Base-by-base conservation (phyloP, 352 stramenopile species). In the Globisporangium spiculum region DNA sequence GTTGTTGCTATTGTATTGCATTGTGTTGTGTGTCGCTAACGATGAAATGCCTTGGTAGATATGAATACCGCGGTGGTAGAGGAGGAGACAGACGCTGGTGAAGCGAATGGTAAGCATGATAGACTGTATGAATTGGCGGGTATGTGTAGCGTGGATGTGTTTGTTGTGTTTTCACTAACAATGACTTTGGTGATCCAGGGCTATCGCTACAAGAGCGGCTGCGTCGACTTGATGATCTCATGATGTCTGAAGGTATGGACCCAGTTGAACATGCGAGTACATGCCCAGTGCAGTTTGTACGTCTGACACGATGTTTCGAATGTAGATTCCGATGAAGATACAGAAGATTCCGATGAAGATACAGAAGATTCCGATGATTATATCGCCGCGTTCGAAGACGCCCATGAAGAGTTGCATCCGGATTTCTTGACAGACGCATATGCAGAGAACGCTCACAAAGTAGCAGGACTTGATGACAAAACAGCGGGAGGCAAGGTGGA, bases 171-270 rank as follows among this genome's bases (percentile, higher is more conserved):
- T 22, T 10, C 16, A 24, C 6, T 52, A 52, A 24, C 18, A 52
- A 52, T 52, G 44, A 7, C 18, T 7, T 18, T 61, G 50, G 32
- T 26, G n/a, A 16, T 53, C 2, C 34, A 64, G 71, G 57, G n/a
- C 26, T 75, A 36, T 73, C 64, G 16, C 61, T 72, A 34, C 76
- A 84, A 9, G 68, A 76, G 24, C 71, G 84, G 41, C 60, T 86
- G 1, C 74, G 75, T 10, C 76, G 84, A 44, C 30, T 84, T 8
- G 72, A 84, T 38, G 69, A 67, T 2, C 65, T 78, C 22, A 61
- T 62, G 1, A n/a, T 66, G 9, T 32, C 14, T 5, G 52, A n/a
- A 20, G 22, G 59, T 72, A 53, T 7, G 30, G 1, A 20, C 12
- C n/a, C 10, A 27, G 9, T 7, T 22, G 46, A 16, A 32, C 7